Base-by-base conservation (phyloP, 2,329 filamentous ascomycete genomes). In the Stylonectria norvegica region DNA sequence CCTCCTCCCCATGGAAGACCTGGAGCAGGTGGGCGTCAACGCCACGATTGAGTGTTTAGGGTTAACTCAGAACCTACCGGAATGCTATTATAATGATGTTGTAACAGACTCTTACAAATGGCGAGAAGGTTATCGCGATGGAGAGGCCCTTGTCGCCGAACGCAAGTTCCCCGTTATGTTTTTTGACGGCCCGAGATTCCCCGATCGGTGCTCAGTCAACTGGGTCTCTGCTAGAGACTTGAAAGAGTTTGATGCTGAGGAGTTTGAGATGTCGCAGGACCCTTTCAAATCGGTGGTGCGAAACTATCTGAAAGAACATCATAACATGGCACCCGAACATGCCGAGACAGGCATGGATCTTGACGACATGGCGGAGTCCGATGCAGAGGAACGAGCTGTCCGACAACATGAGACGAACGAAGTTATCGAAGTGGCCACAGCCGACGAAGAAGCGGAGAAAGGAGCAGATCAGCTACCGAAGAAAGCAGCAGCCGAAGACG, bases 141-240 rank as follows among this genome's bases (percentile, higher is more conserved):
- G 20, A 1, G 50, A 40, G 3, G 32, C 43, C 2, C 17, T 10
- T 3, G 20, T 27, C 4, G 22, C 35, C 4, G 29, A 32, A 18
- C 40, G 40, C 12, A 20, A 49, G 5, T 52, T 52, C n/a, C 42
- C 50, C 1, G 48, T 53, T 19, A 45, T 51, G 19, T 49, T 47
- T 29, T 53, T 53, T 5, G 50, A 53, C 9, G 50, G 39, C 2
- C n/a, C 30, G 12, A n/a, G 16, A 2, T 53, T 52, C 15, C 48
- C 45, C 2, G 23, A 35, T 2, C 14, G 33, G 2, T 37, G 47
- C 14, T 29, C 48, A 4, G 33, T 49, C 19, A 45, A 34, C 6
- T 53, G 50, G 50, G 36, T 53, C n/a, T 14, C 36, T 1, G 12
- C 38, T 2, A 20, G 32, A 5, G 42, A 49, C 40, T 38, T 51